phyloP scores from a whole-genome alignment of 2,329 filamentous ascomycete species.

The Chaetomiaceae sp. region DNA sequence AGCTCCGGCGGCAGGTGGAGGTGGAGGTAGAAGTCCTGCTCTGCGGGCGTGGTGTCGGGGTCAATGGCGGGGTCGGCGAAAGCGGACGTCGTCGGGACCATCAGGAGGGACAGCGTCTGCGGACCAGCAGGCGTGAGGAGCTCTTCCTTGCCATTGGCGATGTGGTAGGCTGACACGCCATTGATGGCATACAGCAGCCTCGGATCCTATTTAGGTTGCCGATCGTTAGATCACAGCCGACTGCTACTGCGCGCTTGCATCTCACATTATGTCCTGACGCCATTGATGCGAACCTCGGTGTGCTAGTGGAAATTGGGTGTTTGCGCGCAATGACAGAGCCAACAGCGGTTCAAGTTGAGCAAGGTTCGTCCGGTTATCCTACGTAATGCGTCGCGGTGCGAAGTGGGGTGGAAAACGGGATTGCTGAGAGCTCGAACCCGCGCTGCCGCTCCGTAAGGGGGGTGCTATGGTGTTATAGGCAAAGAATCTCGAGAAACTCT shows the following conservation, averaged over 20 bases:
- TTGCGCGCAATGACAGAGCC: not conserved
- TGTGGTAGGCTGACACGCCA: conserved; percentile 86
- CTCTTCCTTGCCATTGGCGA: conserved; percentile 80
- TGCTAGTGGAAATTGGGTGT: not conserved
- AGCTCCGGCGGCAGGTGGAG: conserved; percentile 92
- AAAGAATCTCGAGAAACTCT: not conserved
- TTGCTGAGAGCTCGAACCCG: not conserved
- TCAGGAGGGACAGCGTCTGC: conserved; percentile 87
- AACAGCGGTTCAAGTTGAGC: too few species aligned
- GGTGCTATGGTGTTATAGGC: not conserved
- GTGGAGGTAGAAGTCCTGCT: conserved; percentile 96
- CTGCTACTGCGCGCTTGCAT: not conserved
- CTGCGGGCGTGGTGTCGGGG: conserved; percentile 49
- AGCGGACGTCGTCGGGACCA: conserved; percentile 86
- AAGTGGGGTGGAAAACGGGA: not conserved
- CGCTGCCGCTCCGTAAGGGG: too few species aligned
- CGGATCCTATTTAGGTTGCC: conserved; percentile 45
- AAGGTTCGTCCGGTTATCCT: too few species aligned
- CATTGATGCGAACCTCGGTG: conserved; percentile 30
- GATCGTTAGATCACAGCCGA: not conserved
- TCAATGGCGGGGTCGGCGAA: conserved; percentile 56
- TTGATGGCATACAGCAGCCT: conserved; percentile 68
- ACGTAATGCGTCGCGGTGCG: not conserved
- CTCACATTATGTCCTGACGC: conserved; percentile 44
- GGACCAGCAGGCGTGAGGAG: conserved; percentile 79